A percentile compares a stretch with the other conserved stretches of the same genome.
phyloP scores from a whole-genome alignment of 805 yeast species.

The Sugiyamaella boreocaroliniensis region DNA sequence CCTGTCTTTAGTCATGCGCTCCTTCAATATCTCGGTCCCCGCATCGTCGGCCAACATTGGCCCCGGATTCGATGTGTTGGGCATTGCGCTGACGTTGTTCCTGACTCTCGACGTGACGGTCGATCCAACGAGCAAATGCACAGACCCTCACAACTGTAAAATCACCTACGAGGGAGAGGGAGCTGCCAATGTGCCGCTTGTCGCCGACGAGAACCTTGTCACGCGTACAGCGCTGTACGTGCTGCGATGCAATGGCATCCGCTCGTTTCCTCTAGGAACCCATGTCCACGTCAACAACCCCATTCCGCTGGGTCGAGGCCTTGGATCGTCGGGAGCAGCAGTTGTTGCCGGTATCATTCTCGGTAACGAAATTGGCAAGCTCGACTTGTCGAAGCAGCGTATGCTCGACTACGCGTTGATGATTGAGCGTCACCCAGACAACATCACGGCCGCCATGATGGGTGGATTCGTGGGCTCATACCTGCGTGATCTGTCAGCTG shows the following conservation, averaged over 20 bases:
- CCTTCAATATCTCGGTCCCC: constrained; percentile 69
- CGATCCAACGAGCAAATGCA: constrained; percentile 36
- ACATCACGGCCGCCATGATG: constrained; percentile 97
- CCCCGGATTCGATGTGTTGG: constrained; percentile 96
- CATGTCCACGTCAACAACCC: constrained; percentile 76
- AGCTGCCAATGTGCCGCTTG: constrained; percentile 68
- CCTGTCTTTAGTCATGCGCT: constrained; percentile 22
- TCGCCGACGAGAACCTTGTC: constrained; percentile 72
- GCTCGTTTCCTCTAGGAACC: constrained; percentile 79
- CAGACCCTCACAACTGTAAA: constrained; percentile 66
- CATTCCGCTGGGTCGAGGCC: constrained; percentile 92
- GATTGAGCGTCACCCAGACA: constrained; percentile 98
- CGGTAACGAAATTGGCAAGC: constrained; percentile 75
- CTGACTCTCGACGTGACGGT: constrained; percentile 63
- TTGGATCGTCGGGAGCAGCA: constrained; percentile 97
- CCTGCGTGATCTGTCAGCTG: constrained; percentile 67
- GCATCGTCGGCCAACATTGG: constrained; percentile 98
- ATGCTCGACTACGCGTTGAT: constrained; percentile 90
- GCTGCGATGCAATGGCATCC: constrained; percentile 70
- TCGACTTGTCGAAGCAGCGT: constrained; percentile 68
- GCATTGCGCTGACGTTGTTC: constrained; percentile 75
- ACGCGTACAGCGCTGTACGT: constrained; percentile 92
- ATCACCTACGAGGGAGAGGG: constrained; percentile 74
- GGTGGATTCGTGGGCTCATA: constrained; percentile 98
- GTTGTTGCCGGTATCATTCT: constrained; percentile 93